A percentile compares a stretch with the other conserved stretches of the same genome.
Evolutionary conservation across 2,329 filamentous ascomycete species (phyloP).

Genomic region (Tolypocladium pustulatum): DNA sequence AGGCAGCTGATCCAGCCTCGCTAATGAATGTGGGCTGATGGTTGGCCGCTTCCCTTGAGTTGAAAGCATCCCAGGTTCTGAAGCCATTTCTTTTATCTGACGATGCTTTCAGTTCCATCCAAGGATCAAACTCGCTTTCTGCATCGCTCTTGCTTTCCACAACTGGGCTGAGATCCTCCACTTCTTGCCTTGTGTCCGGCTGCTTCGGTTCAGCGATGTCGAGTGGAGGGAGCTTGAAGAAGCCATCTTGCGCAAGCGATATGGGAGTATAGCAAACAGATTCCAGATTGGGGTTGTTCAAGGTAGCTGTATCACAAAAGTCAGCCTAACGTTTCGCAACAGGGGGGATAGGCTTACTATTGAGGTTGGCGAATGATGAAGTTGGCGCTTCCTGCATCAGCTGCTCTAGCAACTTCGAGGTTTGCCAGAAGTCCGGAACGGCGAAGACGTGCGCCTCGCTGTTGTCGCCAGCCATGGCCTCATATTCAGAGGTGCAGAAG

Average conservation of each 20-base stretch:
- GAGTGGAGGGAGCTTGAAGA: conserved; percentile 16
- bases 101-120: conserved; percentile 31
- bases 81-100: conserved; percentile 28
- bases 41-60: conserved; percentile 21
- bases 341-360: conserved; percentile 14
- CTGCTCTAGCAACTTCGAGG: conserved; percentile 37
- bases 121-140: conserved; percentile 22
- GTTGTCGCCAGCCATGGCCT: conserved; percentile 25
- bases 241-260: conserved; percentile 15
- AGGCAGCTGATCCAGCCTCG: conserved; percentile 55
- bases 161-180: neutral
- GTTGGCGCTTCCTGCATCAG: conserved; percentile 8
- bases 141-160: conserved; percentile 3
- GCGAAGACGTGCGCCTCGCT: conserved; percentile 48
- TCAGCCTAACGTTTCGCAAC: neutral
- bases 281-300: neutral
- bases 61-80: conserved; percentile 62
- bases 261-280: conserved; percentile 11
- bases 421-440: conserved; percentile 49
- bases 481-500: conserved; percentile 3
- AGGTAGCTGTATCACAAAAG: neutral
- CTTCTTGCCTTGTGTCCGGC: neutral
- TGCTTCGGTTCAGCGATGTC: neutral
- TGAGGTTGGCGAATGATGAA: conserved; percentile 33
- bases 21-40: conserved; percentile 48